These are phyloP conservation scores for Termitomyces sp. DNA, from an alignment of 768 basidiomycete species.

Conservation along the genomic window DNA sequence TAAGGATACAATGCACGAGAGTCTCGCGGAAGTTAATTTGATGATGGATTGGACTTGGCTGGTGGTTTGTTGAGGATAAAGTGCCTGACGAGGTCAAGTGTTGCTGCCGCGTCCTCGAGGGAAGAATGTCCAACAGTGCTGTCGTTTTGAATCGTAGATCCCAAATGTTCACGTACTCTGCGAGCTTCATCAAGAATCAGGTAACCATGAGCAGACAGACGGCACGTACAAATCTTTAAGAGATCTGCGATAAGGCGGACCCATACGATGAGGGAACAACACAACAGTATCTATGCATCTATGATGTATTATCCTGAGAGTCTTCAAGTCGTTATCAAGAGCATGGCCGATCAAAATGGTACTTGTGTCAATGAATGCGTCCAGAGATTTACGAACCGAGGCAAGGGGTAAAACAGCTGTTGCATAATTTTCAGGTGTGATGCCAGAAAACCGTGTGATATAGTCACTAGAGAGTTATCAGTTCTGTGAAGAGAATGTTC, in stretches of 20 bases:
- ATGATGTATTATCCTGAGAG: slow-evolving; percentile 82
- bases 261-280: slow-evolving; percentile 74
- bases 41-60: slow-evolving; percentile 11
- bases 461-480: slow-evolving; percentile 54
- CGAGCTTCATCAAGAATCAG: slow-evolving; percentile 3
- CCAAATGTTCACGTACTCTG: slow-evolving; percentile 80
- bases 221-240: slow-evolving; percentile 68
- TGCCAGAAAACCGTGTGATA: slow-evolving; percentile 88
- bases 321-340: slow-evolving; percentile 91
- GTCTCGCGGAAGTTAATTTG: not conserved
- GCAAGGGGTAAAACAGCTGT: slow-evolving; percentile 63
- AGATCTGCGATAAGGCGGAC: slow-evolving; percentile 75
- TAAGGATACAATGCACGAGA: not conserved
- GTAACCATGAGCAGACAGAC: not conserved
- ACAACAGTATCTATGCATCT: slow-evolving; percentile 83
- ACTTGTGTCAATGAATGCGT: slow-evolving; percentile 63
- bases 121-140: slow-evolving; percentile 83
- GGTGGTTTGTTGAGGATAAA: slow-evolving; percentile 60
- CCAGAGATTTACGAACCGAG: slow-evolving; percentile 61
- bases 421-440: slow-evolving; percentile 52
- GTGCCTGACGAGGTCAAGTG: slow-evolving; percentile 85
- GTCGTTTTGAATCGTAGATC: slow-evolving; percentile 76
- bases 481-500: not conserved
- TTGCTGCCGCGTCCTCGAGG: slow-evolving; percentile 83
- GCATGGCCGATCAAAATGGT: slow-evolving; percentile 90